These are phyloP conservation scores for Umbilicus rupestris DNA, from an alignment of 164 flowering plant species.

Conservation along the genomic window DNA sequence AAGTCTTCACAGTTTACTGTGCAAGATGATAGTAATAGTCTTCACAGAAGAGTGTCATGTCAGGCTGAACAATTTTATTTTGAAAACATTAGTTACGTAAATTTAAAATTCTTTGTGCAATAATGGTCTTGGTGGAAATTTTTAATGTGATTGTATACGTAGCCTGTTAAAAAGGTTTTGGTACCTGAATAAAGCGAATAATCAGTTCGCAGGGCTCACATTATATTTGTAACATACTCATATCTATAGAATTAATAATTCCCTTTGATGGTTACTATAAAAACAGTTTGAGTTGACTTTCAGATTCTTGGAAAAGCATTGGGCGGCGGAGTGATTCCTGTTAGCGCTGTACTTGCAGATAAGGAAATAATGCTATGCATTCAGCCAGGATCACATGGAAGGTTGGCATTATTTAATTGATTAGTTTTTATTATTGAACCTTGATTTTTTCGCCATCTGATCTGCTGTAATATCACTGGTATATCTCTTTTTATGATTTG, in stretches of 20 bases:
- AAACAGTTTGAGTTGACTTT: neutral
- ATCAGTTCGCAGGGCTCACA: no score
- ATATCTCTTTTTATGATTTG: no score
- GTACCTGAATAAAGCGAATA: no score
- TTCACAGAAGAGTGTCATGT: neutral
- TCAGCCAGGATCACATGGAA: conserved; percentile 97
- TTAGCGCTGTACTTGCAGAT: conserved; percentile 93
- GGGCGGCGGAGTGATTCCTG: conserved; percentile 92
- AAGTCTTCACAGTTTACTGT: neutral
- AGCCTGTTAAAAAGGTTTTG: no score
- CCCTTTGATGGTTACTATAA: neutral
- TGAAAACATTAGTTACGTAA: no score
- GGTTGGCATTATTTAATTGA: conserved; percentile 38
- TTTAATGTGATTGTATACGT: no score
- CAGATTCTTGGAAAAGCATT: conserved; percentile 95
- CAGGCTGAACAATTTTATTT: no score
- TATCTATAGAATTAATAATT: neutral
- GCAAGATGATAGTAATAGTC: neutral
- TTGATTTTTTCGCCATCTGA: neutral
- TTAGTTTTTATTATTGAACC: neutral
- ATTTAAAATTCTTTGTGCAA: no score
- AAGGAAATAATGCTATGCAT: conserved; percentile 92
- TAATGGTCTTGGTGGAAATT: no score
- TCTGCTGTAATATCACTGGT: neutral
- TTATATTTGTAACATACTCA: no score